Conservation (phyloP, 1,139 yeast genomes). For the Saccharomyces hybrid region DNA sequence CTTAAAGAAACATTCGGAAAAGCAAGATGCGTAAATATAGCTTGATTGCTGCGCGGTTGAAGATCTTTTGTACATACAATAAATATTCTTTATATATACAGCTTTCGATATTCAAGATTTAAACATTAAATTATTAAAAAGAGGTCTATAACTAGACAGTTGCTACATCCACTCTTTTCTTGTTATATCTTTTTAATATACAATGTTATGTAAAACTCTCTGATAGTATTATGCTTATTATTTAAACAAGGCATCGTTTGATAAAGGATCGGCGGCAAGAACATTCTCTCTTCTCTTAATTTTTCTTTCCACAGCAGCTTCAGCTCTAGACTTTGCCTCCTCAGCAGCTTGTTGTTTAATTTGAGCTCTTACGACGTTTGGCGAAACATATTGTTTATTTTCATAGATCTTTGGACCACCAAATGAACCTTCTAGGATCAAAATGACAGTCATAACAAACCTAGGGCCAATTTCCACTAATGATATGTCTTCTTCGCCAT, state of each 20-base stretch:
- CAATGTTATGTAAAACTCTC: not conserved
- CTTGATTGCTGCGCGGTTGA: constrained; percentile 27
- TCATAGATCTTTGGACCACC: constrained; percentile 98
- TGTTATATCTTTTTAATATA: constrained; percentile 1
- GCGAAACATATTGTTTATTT: constrained; percentile 93
- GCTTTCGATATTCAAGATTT: not conserved
- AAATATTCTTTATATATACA: constrained; percentile 2
- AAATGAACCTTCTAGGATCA: constrained; percentile 91
- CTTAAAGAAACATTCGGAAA: constrained; percentile 24
- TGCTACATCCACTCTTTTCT: not conserved
- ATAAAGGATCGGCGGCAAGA: constrained; percentile 73
- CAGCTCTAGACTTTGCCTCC: constrained; percentile 70
- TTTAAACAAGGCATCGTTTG: constrained; percentile 71
- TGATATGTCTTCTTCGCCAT: constrained; percentile 48
- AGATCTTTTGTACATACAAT: not conserved
- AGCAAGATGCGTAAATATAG: not conserved
- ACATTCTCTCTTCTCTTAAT: constrained; percentile 69
- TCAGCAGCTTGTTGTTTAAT: constrained; percentile 70
- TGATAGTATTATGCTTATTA: constrained; percentile 16
- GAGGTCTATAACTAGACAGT: not conserved
- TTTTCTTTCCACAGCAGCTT: constrained; percentile 71
- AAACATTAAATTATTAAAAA: not conserved
- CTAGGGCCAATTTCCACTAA: constrained; percentile 96
- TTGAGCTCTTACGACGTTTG: constrained; percentile 92
- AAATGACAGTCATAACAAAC: constrained; percentile 84